Evolutionary conservation across 2,329 filamentous ascomycete genomes (phyloP).

Genomic region (Penicillium sp.): DNA sequence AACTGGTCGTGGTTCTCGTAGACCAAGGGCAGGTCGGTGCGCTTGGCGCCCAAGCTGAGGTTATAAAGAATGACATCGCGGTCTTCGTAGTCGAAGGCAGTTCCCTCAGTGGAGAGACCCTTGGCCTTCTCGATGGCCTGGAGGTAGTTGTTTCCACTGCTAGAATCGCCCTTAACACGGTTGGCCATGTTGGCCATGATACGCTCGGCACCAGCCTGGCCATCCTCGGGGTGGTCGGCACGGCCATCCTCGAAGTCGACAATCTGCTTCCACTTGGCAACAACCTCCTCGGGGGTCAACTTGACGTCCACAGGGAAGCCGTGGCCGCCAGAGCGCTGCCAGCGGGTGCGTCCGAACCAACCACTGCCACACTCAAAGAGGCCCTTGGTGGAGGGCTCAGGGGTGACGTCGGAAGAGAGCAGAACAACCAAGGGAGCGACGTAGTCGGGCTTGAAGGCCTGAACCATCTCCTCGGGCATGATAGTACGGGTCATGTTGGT

Average conservation of each 20-base stretch:
- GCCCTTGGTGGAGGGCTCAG: slow-evolving; percentile 76
- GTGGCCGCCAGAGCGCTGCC: slow-evolving; percentile 87
- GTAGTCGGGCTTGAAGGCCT: slow-evolving; percentile 98
- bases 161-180: slow-evolving; percentile 51
- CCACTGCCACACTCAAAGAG: slow-evolving; percentile 94
- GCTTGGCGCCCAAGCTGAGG: slow-evolving; percentile 87
- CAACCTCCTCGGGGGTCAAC: slow-evolving; percentile 80
- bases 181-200: slow-evolving; percentile 85
- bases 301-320: slow-evolving; percentile 85
- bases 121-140: slow-evolving; percentile 74
- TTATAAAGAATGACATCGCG: slow-evolving; percentile 94
- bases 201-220: slow-evolving; percentile 73
- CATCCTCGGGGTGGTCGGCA: slow-evolving; percentile 79
- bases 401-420: slow-evolving; percentile 82
- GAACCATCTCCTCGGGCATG: slow-evolving; percentile 94
- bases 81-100: slow-evolving; percentile 79
- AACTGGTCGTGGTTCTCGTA: slow-evolving; percentile 92
- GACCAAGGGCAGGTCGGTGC: slow-evolving; percentile 79
- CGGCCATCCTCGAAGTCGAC: slow-evolving; percentile 83
- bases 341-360: slow-evolving; percentile 88
- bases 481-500: slow-evolving; percentile 93
- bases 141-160: slow-evolving; percentile 63
- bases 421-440: slow-evolving; percentile 89
- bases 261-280: slow-evolving; percentile 73
- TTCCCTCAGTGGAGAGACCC: slow-evolving; percentile 67